Evolutionary conservation across 2,329 filamentous ascomycete species (phyloP).

Genomic region (Metarhizium robertsii): DNA sequence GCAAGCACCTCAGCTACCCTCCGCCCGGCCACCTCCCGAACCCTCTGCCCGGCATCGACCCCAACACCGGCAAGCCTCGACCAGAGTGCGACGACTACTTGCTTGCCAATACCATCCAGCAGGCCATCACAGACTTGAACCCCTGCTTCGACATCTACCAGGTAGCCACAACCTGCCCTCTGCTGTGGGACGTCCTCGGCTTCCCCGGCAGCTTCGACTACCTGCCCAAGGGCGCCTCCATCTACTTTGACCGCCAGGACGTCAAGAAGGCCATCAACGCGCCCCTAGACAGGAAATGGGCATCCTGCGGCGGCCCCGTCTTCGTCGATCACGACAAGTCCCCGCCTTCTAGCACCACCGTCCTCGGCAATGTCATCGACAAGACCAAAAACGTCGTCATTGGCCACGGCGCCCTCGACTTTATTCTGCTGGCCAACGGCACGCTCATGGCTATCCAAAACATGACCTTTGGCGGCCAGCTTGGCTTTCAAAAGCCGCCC

Average conservation of each 20-base stretch:
- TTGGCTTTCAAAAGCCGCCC: constrained; percentile 57
- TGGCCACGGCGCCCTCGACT: constrained; percentile 64
- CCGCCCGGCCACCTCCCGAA: constrained; percentile 36
- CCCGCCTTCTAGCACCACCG: not conserved
- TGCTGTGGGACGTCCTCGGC: constrained; percentile 61
- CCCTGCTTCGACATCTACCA: constrained; percentile 70
- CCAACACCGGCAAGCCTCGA: constrained; percentile 23
- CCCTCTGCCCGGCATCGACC: constrained; percentile 10
- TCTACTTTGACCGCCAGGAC: constrained; percentile 62
- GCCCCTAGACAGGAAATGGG: constrained; percentile 39
- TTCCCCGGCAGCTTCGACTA: constrained; percentile 57
- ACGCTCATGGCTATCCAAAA: constrained; percentile 66
- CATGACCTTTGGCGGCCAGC: constrained; percentile 65
- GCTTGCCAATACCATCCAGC: constrained; percentile 44
- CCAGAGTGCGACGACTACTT: constrained; percentile 36
- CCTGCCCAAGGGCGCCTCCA: constrained; percentile 42
- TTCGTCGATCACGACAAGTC: constrained; percentile 19
- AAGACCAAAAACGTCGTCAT: constrained; percentile 62
- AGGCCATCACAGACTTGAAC: constrained; percentile 50
- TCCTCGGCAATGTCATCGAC: constrained; percentile 60
- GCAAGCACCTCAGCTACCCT: constrained; percentile 55
- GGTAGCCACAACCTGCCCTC: constrained; percentile 59
- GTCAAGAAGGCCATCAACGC: constrained; percentile 62
- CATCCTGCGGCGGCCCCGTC: constrained; percentile 41
- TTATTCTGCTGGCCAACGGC: constrained; percentile 56